Evolutionary conservation across 2,329 filamentous ascomycete species (phyloP), one percentile per base, ranked within the genome.

Genomic region (Cercospora sp.): DNA sequence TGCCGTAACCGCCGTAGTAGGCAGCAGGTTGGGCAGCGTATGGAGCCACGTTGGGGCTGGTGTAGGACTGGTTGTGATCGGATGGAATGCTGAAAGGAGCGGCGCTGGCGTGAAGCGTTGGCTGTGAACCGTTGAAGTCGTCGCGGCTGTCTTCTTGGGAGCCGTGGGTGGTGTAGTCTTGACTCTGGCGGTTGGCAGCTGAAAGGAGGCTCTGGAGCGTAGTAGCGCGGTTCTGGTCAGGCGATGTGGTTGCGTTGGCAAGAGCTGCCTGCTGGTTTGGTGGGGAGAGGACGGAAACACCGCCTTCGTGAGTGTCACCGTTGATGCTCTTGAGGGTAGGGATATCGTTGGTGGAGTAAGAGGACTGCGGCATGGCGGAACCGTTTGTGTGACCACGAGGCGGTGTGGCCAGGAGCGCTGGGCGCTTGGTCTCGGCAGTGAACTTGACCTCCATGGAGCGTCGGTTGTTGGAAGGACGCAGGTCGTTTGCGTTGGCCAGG

Each of bases 261-360:
- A 74, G 69, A 55, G 60, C 69, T 37, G 68, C 69, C 9, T 67
- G 66, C 67, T 76, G 74, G 57, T 67, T 70, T 7, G 69, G 61
- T 58, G 75, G 76, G 30, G 76, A 76, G 57, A 69, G 71, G 59
- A 76, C 63, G 30, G 73, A 71, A 28, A 73, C 71, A n/a, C 66
- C 71, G 49, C 72, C 71, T 70, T 88, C 85, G 77, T 91, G 91
- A 37, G 65, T 60, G 69, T 79, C 77, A 55, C 70, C 73, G 65
- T 86, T 85, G 64, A 86, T 84, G 72, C 85, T 90, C 86, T 95
- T 97, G 76, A 93, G 84, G 7, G 93, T 96, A 4, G 93, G 91
- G 21, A 97, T 85, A 76, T 98, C 94, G 79, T 91, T 95, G 64
- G 92, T 89, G 9, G 95, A 97, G 82, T 92, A 97, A 0, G 94